Evolutionary conservation across 129 eudicot genomes (phyloP).

Genomic region (Calendula officinalis): DNA sequence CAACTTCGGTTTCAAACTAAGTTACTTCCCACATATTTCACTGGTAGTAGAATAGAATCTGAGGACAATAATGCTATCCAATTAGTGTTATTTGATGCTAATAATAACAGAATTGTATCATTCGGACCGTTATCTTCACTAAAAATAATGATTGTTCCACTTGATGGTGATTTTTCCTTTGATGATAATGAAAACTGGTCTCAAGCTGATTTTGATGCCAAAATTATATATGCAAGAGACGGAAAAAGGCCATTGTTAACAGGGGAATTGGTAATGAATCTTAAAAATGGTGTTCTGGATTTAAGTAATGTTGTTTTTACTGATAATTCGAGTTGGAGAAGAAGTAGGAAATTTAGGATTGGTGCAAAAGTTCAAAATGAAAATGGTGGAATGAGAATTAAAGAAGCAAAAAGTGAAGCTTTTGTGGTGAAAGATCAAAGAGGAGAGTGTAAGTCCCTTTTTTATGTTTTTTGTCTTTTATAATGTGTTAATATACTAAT

Average conservation of each 20-base stretch:
- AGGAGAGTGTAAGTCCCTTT: constrained; percentile 72
- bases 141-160: constrained; percentile 56
- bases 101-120: constrained; percentile 29
- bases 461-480: constrained; percentile 3
- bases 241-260: constrained; percentile 78
- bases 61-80: constrained; percentile 35
- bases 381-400: constrained; percentile 42
- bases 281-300: constrained; percentile 59
- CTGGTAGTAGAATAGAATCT: constrained; percentile 52
- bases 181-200: constrained; percentile 70
- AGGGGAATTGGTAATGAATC: constrained; percentile 49
- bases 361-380: constrained; percentile 55
- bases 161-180: constrained; percentile 62
- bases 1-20: constrained; percentile 52
- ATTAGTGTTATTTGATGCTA: constrained; percentile 50
- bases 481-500: background rate
- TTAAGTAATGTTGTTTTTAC: constrained; percentile 56
- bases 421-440: constrained; percentile 80
- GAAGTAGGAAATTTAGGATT: constrained; percentile 68
- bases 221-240: constrained; percentile 53
- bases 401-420: constrained; percentile 68
- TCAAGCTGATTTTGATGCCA: constrained; percentile 42
- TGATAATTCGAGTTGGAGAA: constrained; percentile 93
- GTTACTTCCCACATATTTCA: constrained; percentile 49
- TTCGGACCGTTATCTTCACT: constrained; percentile 56